These are phyloP conservation scores for Oryza coarctata DNA, from an alignment of 176 grass and related monocot species.

Conservation along the genomic window DNA sequence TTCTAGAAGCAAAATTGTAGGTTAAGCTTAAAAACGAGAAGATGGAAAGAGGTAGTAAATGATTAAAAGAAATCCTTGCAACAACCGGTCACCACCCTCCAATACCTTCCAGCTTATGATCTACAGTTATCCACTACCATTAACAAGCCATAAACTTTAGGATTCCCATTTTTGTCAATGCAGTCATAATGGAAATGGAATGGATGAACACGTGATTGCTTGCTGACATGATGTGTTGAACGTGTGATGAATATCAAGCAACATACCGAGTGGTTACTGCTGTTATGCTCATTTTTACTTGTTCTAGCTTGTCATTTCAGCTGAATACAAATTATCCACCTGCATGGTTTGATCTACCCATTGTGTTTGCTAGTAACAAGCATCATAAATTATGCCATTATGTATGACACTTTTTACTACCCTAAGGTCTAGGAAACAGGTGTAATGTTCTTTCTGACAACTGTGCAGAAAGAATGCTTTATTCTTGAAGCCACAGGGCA, in stretches of 20 bases:
- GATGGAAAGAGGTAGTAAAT: neutral
- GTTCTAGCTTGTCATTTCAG: neutral
- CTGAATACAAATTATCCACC: neutral
- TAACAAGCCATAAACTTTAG: neutral
- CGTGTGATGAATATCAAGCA: neutral
- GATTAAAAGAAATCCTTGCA: neutral
- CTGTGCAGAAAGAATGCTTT: neutral
- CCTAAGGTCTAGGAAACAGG: neutral
- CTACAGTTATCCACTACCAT: neutral
- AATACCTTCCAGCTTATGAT: neutral
- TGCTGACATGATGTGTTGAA: slow-evolving; percentile 12
- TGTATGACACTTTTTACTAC: neutral
- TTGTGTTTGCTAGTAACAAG: neutral
- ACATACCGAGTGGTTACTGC: neutral
- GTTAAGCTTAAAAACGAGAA: neutral
- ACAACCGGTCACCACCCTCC: neutral
- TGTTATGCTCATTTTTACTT: neutral
- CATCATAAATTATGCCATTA: neutral
- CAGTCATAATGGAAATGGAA: neutral
- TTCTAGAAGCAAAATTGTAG: neutral
- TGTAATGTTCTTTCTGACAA: neutral
- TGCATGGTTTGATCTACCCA: neutral
- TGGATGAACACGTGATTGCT: neutral
- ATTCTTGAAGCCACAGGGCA: slow-evolving; percentile 16
- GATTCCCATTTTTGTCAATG: neutral